Evolutionary conservation across 495 filamentous ascomycete genomes (phyloP).

Genomic region (Hypoxylon intermedium): DNA sequence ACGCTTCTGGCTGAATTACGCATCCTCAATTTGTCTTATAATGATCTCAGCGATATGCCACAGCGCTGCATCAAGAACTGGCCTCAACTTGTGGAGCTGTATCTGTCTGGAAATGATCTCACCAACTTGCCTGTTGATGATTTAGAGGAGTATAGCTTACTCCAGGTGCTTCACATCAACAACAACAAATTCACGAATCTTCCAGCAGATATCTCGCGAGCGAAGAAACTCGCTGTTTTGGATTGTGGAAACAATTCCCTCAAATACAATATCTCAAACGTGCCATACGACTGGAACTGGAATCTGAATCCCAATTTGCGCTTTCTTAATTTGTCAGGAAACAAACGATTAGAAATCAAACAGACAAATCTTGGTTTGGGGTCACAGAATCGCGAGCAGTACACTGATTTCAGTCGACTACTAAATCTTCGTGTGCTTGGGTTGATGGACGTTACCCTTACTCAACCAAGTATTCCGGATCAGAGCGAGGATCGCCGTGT

Average conservation of each 20-base stretch:
- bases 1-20: conserved; percentile 82
- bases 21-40: conserved; percentile 92
- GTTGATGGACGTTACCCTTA: conserved; percentile 95
- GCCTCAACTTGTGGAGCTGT: conserved; percentile 87
- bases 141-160: conserved; percentile 81
- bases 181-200: conserved; percentile 96
- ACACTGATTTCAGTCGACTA: conserved; percentile 90
- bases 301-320: conserved; percentile 95
- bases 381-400: conserved; percentile 67
- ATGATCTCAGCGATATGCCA: conserved; percentile 90
- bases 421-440: conserved; percentile 87
- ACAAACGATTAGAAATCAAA: conserved; percentile 97
- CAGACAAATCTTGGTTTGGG: conserved; percentile 62
- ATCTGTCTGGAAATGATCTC: conserved; percentile 93
- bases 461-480: conserved; percentile 87
- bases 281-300: conserved; percentile 99
- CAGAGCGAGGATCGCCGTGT: conserved; percentile 95
- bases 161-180: conserved; percentile 94
- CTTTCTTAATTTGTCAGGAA: conserved; percentile 96
- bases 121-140: conserved; percentile 92
- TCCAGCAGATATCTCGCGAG: conserved; percentile 93
- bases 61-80: conserved; percentile 84
- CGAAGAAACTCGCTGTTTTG: conserved; percentile 85
- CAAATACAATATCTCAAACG: conserved; percentile 99
- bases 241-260: conserved; percentile 96